Evolutionary conservation across 2,329 filamentous ascomycete genomes (phyloP).

Genomic region (Balansia obtecta): DNA sequence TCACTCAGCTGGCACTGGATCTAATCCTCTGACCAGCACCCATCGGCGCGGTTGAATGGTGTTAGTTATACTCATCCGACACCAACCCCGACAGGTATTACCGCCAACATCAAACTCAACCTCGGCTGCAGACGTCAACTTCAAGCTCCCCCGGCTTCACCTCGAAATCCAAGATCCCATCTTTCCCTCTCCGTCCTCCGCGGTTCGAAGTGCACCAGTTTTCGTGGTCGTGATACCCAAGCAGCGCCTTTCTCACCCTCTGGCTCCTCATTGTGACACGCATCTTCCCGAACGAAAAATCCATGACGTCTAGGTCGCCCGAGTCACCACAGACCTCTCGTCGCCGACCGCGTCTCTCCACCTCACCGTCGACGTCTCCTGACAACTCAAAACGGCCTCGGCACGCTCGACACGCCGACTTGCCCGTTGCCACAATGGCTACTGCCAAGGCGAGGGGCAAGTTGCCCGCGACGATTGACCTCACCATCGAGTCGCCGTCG

Average conservation of each 20-base stretch:
- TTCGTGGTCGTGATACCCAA: background rate
- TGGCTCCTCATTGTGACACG: background rate
- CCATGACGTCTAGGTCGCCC: slow-evolving; percentile 22
- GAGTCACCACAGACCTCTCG: slow-evolving; percentile 21
- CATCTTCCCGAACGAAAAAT: background rate
- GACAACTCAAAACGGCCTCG: slow-evolving; percentile 20
- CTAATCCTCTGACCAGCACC: too few relatives aligned
- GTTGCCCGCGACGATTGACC: slow-evolving; percentile 25
- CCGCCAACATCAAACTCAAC: too few relatives aligned
- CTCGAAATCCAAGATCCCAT: too few relatives aligned
- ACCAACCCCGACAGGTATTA: background rate
- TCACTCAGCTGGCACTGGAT: too few relatives aligned
- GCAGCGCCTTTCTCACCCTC: too few relatives aligned
- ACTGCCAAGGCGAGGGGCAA: slow-evolving; percentile 27
- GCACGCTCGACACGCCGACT: slow-evolving; percentile 14
- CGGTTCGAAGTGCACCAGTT: too few relatives aligned
- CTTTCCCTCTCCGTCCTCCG: too few relatives aligned
- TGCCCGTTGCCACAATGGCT: slow-evolving; percentile 16
- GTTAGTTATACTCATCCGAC: background rate
- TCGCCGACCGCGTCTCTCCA: slow-evolving; percentile 25
- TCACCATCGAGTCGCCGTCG: slow-evolving; percentile 20
- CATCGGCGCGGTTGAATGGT: background rate
- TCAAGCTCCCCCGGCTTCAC: background rate
- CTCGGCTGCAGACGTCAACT: too few relatives aligned
- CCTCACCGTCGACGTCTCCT: slow-evolving; percentile 16